Conservation (phyloP, 805 yeast genomes). For the Starmera dryadoides region DNA sequence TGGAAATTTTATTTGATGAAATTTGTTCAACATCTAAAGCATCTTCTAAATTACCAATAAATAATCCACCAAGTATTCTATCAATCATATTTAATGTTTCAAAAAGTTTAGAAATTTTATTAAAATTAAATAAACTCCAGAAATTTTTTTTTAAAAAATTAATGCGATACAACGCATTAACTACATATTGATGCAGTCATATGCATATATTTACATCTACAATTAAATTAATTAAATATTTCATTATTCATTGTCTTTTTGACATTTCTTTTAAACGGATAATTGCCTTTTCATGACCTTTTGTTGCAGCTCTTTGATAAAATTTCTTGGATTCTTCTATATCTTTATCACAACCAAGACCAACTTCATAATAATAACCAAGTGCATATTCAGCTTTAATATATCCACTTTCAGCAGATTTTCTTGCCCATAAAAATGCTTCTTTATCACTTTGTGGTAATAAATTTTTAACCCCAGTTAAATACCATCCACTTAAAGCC, state of each 20-base stretch:
- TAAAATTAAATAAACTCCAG: too few relatives aligned
- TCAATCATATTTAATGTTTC: slow-evolving; percentile 1
- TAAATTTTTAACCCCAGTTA: slow-evolving; percentile 56
- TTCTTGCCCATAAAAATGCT: slow-evolving; percentile 60
- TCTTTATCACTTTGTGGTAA: slow-evolving; percentile 50
- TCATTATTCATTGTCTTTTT: slow-evolving; percentile 40
- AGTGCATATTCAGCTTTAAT: slow-evolving; percentile 62
- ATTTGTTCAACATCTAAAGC: slow-evolving; percentile 19
- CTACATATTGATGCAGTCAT: too few relatives aligned
- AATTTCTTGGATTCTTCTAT: slow-evolving; percentile 36
- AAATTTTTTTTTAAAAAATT: too few relatives aligned
- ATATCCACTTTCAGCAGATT: slow-evolving; percentile 53
- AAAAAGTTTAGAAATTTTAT: too few relatives aligned
- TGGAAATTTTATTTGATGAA: neutral
- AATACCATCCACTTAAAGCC: slow-evolving; percentile 71
- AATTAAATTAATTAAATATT: too few relatives aligned
- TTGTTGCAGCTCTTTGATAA: slow-evolving; percentile 53
- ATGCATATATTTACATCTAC: too few relatives aligned
- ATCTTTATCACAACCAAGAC: slow-evolving; percentile 46
- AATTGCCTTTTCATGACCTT: slow-evolving; percentile 53
- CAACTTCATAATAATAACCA: slow-evolving; percentile 62
- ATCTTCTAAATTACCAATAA: slow-evolving; percentile 66
- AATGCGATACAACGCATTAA: too few relatives aligned
- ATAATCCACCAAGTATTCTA: slow-evolving; percentile 67
- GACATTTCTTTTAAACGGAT: slow-evolving; percentile 34